Evolutionary conservation across 495 filamentous ascomycete species (phyloP), one percentile per base, ranked within the genome.

Genomic region (Hypoxylon crocopeplum): DNA sequence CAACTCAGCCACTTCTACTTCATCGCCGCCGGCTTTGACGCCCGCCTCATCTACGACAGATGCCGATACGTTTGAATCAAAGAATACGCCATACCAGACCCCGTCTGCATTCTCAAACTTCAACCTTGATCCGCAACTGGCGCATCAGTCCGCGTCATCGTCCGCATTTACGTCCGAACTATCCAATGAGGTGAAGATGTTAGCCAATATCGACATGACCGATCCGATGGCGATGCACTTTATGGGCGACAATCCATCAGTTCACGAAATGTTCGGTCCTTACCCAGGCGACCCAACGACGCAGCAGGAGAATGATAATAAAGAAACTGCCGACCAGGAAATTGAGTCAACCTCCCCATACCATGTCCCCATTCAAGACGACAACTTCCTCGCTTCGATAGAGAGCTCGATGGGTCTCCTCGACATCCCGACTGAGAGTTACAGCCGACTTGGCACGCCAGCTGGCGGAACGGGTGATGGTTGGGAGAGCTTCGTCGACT

Each of bases 131-230:
- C 66, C 63, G 3, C 59, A 68, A 20, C 7, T 69, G 5, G 45
- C 45, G 2, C 60, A 64, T 19, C 61, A 60, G 36, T 34, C 63
- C 1, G 17, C 56, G 22, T 39, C 48, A 10, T 42, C 56, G 2
- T 67, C 67, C 2, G 51, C 44, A 5, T 75, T 72, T 41, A 71
- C 68, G 5, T 66, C 64, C 0, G 65, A 72, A 45, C 47, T 75
- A 2, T 32, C 72, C 1, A 48, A 68, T 7, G 68, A 75, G 20
- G 44, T 63, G 1, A 69, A 68, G 55, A 49, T 64, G 60, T 60
- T 69, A 48, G 47, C 69, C 1, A 62, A 65, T n/a, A 52, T 64
- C 3, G 55, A 66, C n/a, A 56, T 63, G 54, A 61, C 30, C 12
- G 63, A 71, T 13, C 63, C 63, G 7, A 69, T 69, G 62, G 47